A percentile compares a stretch with the other conserved stretches of the same genome.
These are phyloP conservation scores for Abrus pulchellus DNA, from an alignment of 306 rosid genomes.

Conservation along the genomic window DNA sequence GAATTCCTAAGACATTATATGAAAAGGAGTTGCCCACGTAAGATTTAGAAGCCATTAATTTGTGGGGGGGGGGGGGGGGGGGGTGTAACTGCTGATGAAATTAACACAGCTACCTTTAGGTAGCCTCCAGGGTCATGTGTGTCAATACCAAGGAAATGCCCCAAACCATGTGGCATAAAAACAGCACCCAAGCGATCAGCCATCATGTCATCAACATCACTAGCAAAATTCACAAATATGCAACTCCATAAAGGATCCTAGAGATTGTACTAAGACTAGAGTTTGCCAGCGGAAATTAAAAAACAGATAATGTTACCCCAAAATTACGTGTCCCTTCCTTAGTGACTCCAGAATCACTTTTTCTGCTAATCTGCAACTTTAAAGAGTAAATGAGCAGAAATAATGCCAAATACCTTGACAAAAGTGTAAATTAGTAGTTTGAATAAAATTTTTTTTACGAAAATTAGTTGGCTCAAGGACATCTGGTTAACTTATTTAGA, in stretches of 20 bases:
- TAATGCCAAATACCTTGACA: slow-evolving; percentile 2
- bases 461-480: slow-evolving; percentile 7
- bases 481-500: slow-evolving; percentile 30
- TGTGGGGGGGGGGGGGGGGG: slow-evolving; percentile 25
- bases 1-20: slow-evolving; percentile 34
- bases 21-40: neutral
- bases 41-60: slow-evolving; percentile 21
- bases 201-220: slow-evolving; percentile 82
- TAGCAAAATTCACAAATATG: slow-evolving; percentile 48
- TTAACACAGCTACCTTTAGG: slow-evolving; percentile 60
- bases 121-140: slow-evolving; percentile 99
- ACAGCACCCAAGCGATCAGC: slow-evolving; percentile 73
- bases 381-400: slow-evolving; percentile 47
- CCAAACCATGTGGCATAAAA: slow-evolving; percentile 95
- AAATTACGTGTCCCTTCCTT: slow-evolving; percentile 59
- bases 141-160: slow-evolving; percentile 95
- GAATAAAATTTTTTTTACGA: neutral
- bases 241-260: neutral
- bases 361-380: slow-evolving; percentile 79
- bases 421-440: slow-evolving; percentile 1
- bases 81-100: slow-evolving; percentile 35
- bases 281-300: slow-evolving; percentile 11
- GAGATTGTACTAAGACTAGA: slow-evolving; percentile 33
- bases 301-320: slow-evolving; percentile 65
- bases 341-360: slow-evolving; percentile 78